Evolutionary conservation across 1,284 basidiomycete species (phyloP), one percentile per base, ranked within the genome.

Genomic region (Cryptococcus hybrid): DNA sequence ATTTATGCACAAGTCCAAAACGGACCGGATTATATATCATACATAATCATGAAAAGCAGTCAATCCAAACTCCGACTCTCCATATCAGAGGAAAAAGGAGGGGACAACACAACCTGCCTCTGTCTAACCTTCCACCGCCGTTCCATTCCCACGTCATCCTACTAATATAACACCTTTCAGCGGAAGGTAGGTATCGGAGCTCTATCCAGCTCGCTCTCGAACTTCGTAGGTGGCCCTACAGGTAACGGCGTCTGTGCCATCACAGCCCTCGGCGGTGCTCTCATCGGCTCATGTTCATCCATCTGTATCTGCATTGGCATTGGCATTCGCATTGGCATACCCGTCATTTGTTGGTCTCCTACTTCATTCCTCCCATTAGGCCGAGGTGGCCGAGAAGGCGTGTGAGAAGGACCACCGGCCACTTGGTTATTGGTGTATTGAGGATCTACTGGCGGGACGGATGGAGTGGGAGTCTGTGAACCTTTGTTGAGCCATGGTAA

Each of bases 401-500:
- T 24, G 24, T 24, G 24, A 24, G n/a, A n/a, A n/a, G 24, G 24
- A 24, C 24, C 24, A 24, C 24, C 24, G 24, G 24, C 24, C 24
- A 24, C 24, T 24, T 24, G 24, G 24, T n/a, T n/a, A n/a, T 42
- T n/a, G 52, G 36, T 34, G 24, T 37, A 52, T 34, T 52, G 43
- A 8, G 34, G 18, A 35, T 52, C 34, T 13, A 54, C 11, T 18
- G 42, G 51, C 2, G 52, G 48, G 2, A 57, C 44, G 38, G 47
- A 46, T 36, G 52, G 47, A 15, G 38, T 38, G 5, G 38, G 35
- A 3, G 38, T 37, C n/a, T 52, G 40, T 34, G 35, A 11, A 24
- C 48, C 54, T 24, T 58, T 58, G 15, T 61, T 61, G 15, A 61
- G 45, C 60, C 60, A 61, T 9, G 60, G 60, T 7, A 61, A 48